phyloP scores from a whole-genome alignment of 2,329 filamentous ascomycete species.

The Sclerotinia subarctica region DNA sequence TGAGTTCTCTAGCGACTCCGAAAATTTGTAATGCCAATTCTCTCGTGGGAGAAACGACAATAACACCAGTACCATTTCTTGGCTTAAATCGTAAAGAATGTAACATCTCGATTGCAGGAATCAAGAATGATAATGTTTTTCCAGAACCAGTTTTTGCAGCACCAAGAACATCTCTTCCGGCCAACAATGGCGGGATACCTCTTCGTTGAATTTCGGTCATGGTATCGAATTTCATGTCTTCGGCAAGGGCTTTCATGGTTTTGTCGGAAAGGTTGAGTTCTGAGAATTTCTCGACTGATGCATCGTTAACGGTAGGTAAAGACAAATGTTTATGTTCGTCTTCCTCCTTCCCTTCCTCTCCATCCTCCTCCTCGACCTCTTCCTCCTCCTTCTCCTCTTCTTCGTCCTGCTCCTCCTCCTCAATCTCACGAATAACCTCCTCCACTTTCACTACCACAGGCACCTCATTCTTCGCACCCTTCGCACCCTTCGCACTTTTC shows the following conservation, averaged over 20 bases:
- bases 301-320: constrained; percentile 26
- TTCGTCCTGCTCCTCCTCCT: constrained; percentile 33
- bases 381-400: constrained; percentile 30
- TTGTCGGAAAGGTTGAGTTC: constrained; percentile 82
- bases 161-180: constrained; percentile 88
- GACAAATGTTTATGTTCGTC: constrained; percentile 28
- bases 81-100: constrained; percentile 90
- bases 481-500: constrained; percentile 30
- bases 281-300: constrained; percentile 31
- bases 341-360: constrained; percentile 29
- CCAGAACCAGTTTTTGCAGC: constrained; percentile 95
- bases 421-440: constrained; percentile 40
- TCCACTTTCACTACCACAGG: constrained; percentile 36
- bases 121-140: constrained; percentile 92
- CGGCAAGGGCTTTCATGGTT: constrained; percentile 76
- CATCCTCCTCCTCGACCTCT: constrained; percentile 35
- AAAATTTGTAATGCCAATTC: constrained; percentile 96
- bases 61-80: constrained; percentile 86
- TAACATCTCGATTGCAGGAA: constrained; percentile 92
- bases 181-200: constrained; percentile 82
- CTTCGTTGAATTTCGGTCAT: constrained; percentile 95
- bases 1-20: constrained; percentile 87
- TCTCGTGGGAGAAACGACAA: constrained; percentile 88
- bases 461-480: background rate
- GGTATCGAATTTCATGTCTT: constrained; percentile 86